Conservation (phyloP, 179 eudicot genomes). For the Silene noctiflora region DNA sequence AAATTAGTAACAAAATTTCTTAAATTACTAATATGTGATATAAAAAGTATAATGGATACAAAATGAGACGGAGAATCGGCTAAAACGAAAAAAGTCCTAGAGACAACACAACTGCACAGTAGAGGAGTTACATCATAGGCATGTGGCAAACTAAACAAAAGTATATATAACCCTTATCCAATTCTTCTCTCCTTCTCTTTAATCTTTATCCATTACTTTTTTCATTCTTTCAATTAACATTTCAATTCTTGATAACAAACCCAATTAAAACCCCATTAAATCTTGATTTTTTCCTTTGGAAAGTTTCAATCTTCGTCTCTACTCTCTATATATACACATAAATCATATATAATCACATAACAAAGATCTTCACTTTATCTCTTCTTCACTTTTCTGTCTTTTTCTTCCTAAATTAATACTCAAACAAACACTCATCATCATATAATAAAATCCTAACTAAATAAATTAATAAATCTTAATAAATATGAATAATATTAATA, state of each 20-base stretch:
- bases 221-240: background rate
- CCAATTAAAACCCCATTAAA: background rate
- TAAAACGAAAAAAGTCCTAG: too few relatives aligned
- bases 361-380: background rate
- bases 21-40: too few relatives aligned
- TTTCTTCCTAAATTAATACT: background rate
- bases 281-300: background rate
- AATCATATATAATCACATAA: background rate
- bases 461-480: too few relatives aligned
- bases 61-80: too few relatives aligned
- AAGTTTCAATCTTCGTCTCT: background rate
- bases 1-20: too few relatives aligned
- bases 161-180: background rate
- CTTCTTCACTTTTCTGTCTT: background rate
- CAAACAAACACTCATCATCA: background rate
- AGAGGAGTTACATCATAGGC: too few relatives aligned
- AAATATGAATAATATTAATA: too few relatives aligned
- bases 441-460: too few relatives aligned
- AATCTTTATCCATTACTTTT: constrained; percentile 5
- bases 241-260: background rate
- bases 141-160: too few relatives aligned
- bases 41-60: too few relatives aligned
- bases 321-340: too few relatives aligned
- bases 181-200: background rate
- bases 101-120: too few relatives aligned